These are phyloP conservation scores for Toxoplasma gondii DNA, from an alignment of 169 alveolate genomes.

Conservation along the genomic window DNA sequence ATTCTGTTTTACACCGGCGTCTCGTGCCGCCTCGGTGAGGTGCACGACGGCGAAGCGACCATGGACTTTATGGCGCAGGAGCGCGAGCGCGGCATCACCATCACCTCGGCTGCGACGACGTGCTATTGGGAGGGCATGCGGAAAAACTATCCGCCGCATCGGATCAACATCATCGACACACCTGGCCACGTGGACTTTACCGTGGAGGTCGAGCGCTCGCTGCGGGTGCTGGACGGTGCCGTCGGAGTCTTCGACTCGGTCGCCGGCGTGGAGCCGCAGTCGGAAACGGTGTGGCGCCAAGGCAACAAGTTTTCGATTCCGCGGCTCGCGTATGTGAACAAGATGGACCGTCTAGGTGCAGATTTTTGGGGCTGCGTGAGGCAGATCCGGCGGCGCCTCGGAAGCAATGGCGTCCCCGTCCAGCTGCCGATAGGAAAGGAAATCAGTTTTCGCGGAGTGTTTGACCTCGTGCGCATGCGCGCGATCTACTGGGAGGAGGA, in stretches of 20 bases:
- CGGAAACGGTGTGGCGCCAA: constrained; percentile 95
- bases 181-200: constrained; percentile 98
- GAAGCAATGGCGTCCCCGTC: constrained; percentile 87
- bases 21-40: constrained; percentile 86
- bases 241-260: constrained; percentile 96
- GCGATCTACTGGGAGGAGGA: constrained; percentile 71
- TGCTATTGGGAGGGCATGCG: constrained; percentile 91
- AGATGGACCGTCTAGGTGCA: constrained; percentile 95
- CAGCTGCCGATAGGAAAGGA: constrained; percentile 91
- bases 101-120: constrained; percentile 96
- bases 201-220: constrained; percentile 90
- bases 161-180: constrained; percentile 96
- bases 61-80: constrained; percentile 97
- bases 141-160: constrained; percentile 57
- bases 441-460: constrained; percentile 84
- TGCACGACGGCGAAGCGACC: constrained; percentile 90
- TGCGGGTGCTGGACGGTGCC: constrained; percentile 97
- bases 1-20: constrained; percentile 93
- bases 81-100: constrained; percentile 96
- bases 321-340: constrained; percentile 91
- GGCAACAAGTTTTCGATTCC: constrained; percentile 88
- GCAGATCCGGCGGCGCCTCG: constrained; percentile 85
- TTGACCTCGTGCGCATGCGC: constrained; percentile 81
- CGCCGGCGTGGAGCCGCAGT: constrained; percentile 96
- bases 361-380: constrained; percentile 84